These are phyloP conservation scores for Cucurbita ficifolia DNA, from an alignment of 306 rosid species.

Conservation along the genomic window DNA sequence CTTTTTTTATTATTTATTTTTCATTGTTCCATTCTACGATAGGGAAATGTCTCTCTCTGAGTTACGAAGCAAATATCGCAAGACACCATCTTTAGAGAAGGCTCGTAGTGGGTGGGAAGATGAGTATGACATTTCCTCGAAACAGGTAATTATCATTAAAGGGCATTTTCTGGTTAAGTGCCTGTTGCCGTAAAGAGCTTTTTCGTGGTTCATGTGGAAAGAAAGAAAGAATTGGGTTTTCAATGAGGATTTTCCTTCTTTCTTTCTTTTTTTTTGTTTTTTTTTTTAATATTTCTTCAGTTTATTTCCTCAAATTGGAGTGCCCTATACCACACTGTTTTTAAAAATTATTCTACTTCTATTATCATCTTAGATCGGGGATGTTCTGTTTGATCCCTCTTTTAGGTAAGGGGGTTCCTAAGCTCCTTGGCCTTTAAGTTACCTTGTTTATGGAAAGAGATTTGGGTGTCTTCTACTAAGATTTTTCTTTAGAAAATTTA, in stretches of 20 bases:
- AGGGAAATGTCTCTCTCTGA: conserved; percentile 94
- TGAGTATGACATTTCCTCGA: conserved; percentile 81
- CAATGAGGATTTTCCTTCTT: too few species aligned
- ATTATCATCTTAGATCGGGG: not conserved
- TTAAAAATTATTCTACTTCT: not conserved
- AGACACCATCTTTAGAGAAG: conserved; percentile 65
- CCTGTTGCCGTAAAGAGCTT: not conserved
- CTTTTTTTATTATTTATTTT: not conserved
- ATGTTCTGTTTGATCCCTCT: not conserved
- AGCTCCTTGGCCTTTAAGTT: not conserved
- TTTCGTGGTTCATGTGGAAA: not conserved
- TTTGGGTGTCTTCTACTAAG: not conserved
- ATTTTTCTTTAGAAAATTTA: not conserved
- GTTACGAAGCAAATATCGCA: conserved; percentile 70
- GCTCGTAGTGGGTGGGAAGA: conserved; percentile 86
- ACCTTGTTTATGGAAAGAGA: not conserved
- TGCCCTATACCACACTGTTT: not conserved
- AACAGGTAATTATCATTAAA: conserved; percentile 47
- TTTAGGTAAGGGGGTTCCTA: not conserved
- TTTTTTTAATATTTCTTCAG: not conserved
- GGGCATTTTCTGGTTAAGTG: not conserved
- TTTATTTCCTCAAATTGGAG: not conserved
- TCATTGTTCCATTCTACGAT: not conserved
- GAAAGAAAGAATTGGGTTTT: not conserved
- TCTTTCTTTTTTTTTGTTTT: too few species aligned